Conservation (phyloP, 2,329 filamentous ascomycete species). For the Colletotrichum sp. region DNA sequence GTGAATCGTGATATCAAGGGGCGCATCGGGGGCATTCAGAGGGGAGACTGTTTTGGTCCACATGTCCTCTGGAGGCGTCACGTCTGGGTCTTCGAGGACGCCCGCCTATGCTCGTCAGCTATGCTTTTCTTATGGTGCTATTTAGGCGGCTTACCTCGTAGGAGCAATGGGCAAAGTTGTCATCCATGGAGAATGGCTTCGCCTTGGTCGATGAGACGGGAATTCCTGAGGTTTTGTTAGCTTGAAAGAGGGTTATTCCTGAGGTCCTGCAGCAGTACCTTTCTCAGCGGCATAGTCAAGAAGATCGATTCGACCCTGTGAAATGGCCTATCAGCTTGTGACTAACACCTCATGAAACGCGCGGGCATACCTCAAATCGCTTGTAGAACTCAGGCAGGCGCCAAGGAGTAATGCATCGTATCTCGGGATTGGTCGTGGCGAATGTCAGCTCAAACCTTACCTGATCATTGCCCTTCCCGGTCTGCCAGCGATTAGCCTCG, state of each 20-base stretch:
- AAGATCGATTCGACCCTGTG: constrained; percentile 70
- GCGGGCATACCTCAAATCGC: constrained; percentile 52
- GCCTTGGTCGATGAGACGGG: constrained; percentile 76
- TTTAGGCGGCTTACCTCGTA: constrained; percentile 71
- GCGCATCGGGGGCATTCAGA: constrained; percentile 65
- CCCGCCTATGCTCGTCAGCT: constrained; percentile 36
- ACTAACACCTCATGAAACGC: fast-evolving
- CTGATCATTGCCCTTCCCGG: constrained; percentile 31
- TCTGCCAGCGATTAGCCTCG: background rate
- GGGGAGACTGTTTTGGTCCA: constrained; percentile 67
- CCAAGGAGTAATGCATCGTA: constrained; percentile 80
- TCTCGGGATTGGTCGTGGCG: constrained; percentile 30
- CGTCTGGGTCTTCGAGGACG: constrained; percentile 64
- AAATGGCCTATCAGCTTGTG: fast-evolving
- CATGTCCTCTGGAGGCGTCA: constrained; percentile 70
- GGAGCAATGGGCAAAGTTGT: constrained; percentile 66
- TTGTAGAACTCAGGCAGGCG: constrained; percentile 72
- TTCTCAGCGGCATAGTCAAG: constrained; percentile 72
- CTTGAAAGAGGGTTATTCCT: fast-evolving
- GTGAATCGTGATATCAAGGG: constrained; percentile 68
- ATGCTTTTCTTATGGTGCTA: constrained; percentile 36
- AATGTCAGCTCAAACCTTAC: constrained; percentile 44
- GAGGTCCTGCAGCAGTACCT: constrained; percentile 23
- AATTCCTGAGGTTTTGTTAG: constrained; percentile 47
- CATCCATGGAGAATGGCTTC: constrained; percentile 56